Evolutionary conservation across 345 rosid genomes (phyloP).

Genomic region (Orychophragmus violaceus): DNA sequence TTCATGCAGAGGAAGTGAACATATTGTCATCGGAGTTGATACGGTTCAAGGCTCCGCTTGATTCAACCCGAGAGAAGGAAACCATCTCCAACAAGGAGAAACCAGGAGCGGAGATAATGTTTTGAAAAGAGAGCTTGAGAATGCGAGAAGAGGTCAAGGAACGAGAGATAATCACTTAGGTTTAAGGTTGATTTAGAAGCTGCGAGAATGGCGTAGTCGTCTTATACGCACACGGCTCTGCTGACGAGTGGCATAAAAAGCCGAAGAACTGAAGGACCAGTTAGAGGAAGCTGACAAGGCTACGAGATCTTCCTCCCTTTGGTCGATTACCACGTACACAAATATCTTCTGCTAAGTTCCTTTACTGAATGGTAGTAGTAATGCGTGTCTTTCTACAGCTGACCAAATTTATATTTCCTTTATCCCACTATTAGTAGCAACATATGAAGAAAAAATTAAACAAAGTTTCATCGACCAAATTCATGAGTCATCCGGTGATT

Average conservation of each 20-base stretch:
- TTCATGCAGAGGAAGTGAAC: constrained; percentile 69
- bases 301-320: constrained; percentile 83
- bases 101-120: constrained; percentile 49
- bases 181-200: constrained; percentile 78
- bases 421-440: too few relatives aligned
- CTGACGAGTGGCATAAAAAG: constrained; percentile 57
- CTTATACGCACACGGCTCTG: constrained; percentile 53
- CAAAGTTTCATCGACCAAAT: too few relatives aligned
- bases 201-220: constrained; percentile 76
- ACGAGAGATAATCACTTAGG: constrained; percentile 53
- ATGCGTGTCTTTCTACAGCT: too few relatives aligned
- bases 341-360: too few relatives aligned
- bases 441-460: too few relatives aligned
- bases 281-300: constrained; percentile 48
- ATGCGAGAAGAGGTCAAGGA: constrained; percentile 44
- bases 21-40: constrained; percentile 59
- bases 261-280: constrained; percentile 53
- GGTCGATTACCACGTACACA: too few relatives aligned
- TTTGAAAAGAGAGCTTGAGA: constrained; percentile 55
- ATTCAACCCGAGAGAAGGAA: constrained; percentile 57
- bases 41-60: constrained; percentile 59
- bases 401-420: too few relatives aligned
- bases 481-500: too few relatives aligned
- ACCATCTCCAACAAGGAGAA: constrained; percentile 44
- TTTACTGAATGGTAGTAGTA: too few relatives aligned